Evolutionary conservation across 2,329 filamentous ascomycete species (phyloP), one percentile per base, ranked within the genome.

Genomic region (Raffaelea albimanens): DNA sequence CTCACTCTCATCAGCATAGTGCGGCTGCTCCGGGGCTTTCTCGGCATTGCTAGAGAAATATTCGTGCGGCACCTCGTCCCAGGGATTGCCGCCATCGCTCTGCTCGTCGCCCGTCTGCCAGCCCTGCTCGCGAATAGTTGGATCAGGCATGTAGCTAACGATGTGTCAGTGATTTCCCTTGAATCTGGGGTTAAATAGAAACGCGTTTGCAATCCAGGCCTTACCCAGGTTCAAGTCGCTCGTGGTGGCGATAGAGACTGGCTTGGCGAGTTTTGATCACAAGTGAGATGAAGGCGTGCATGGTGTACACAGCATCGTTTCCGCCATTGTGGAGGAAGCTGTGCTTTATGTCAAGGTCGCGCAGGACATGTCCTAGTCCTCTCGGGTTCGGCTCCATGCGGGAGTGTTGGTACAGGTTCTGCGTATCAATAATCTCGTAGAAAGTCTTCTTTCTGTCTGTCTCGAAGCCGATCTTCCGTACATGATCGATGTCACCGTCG

Each of bases 291-390:
- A 93, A 76, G 8, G 80, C 83, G 52, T 83, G 80, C 52, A 95
- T 65, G 0, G 87, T 91, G 60, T 85, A 93, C 1, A 81, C 75
- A 0, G 89, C 88, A 60, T 95, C 89, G 54, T 95, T 95, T 2
- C 89, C 82, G 0, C 83, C 89, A 58, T 95, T 95, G 63, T 95
- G 89, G n/a, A 91, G 69, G 55, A 85, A 72, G 63, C 70, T 76
- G 39, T 71, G 76, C 0, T 66, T 57, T 9, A 94, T 76, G 3
- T 75, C 76, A 23, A 95, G 68, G 5, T 83, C 73, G 5, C 63
- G 58, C 21, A 95, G 73, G 14, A 94, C 71, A 5, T 56, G 67
- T 0, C 67, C 67, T 2, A 97, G 72, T 1, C 74, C 75, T 14
- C 74, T 72, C 3, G 70, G 61, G 2, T 83, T 68, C 0, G 59